A percentile compares a stretch with the other conserved stretches of the same genome.
Evolutionary conservation across 345 rosid species (phyloP).

Genomic region (Schrenkiella parvula): DNA sequence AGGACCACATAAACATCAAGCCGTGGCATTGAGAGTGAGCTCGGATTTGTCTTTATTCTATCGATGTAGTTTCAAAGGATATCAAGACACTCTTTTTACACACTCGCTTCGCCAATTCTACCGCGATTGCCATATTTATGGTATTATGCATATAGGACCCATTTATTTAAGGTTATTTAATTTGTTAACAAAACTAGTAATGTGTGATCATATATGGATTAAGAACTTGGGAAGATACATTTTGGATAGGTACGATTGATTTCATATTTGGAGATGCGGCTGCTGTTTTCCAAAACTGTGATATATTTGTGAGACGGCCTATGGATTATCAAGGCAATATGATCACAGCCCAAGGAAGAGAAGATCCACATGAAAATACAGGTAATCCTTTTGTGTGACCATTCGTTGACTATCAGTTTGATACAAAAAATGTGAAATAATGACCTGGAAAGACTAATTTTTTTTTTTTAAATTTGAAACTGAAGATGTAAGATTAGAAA

Average conservation of each 20-base stretch:
- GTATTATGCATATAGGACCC: conserved; percentile 22
- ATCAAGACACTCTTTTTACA: conserved; percentile 64
- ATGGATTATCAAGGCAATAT: conserved; percentile 54
- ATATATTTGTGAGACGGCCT: conserved; percentile 56
- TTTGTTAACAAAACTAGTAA: not conserved
- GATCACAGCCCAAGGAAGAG: conserved; percentile 70
- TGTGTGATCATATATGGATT: not conserved
- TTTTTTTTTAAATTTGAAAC: too few species aligned
- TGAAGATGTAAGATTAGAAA: not conserved
- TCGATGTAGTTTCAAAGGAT: conserved; percentile 61
- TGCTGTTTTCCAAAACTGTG: conserved; percentile 64
- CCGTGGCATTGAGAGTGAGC: conserved; percentile 55
- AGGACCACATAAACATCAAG: conserved; percentile 64
- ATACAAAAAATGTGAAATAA: too few species aligned
- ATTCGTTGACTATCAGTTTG: not conserved
- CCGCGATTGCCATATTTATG: conserved; percentile 64
- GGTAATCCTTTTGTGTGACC: not conserved
- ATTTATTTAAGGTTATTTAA: not conserved
- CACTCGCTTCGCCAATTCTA: conserved; percentile 67
- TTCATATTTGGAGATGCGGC: conserved; percentile 70
- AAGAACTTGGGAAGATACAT: not conserved
- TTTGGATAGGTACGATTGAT: conserved; percentile 47
- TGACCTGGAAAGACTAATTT: too few species aligned
- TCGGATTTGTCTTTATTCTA: conserved; percentile 60
- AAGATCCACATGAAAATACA: conserved; percentile 43